Evolutionary conservation across 2,329 filamentous ascomycete species (phyloP), one percentile per base, ranked within the genome.

Genomic region (Aurifilum marmelostoma): DNA sequence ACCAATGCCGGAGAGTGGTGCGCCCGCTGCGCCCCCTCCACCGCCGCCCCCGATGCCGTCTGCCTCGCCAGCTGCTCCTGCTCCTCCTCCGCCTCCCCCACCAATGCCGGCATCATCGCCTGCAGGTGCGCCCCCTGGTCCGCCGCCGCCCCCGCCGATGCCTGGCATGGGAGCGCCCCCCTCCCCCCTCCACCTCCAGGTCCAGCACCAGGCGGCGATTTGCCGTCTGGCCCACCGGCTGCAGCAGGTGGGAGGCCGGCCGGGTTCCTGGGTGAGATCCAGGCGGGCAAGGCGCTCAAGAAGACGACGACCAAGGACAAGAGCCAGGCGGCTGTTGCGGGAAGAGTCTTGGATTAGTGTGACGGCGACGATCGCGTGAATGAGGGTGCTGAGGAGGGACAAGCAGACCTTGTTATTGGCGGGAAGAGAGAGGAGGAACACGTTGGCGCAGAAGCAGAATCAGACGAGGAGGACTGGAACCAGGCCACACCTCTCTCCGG

Each of bases 251-350:
- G 82, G 0, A 83, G 86, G 37, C 88, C 88, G 27, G 76, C 87
- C 27, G 88, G 89, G 0, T 85, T 99, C 75, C 80, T 99, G 72
- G 90, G 89, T 69, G 89, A 97, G 78, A 98, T 99, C 71, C 90
- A 95, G 77, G 82, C 88, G 71, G 95, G 96, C 58, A 94, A 80
- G 79, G 80, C 89, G 2, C 82, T 99, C 77, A 94, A 87, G 84
- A 98, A 98, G 85, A 93, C 94, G 32, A 83, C 91, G 78, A 98
- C 96, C 0, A 94, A 93, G 79, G 96, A 99, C 79, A 90, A 90
- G 79, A 97, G 94, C 79, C 80, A 75, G 62, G 87, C 92, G 65
- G 79, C 89, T 65, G 84, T 90, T 69, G 92, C 93, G 29, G 95
- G 95, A n/a, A 88, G 89, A 71, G 94, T 97, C 69, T 79, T 89